Evolutionary conservation across 2,329 filamentous ascomycete species (phyloP).

Genomic region (Rhynchosporium secalis): DNA sequence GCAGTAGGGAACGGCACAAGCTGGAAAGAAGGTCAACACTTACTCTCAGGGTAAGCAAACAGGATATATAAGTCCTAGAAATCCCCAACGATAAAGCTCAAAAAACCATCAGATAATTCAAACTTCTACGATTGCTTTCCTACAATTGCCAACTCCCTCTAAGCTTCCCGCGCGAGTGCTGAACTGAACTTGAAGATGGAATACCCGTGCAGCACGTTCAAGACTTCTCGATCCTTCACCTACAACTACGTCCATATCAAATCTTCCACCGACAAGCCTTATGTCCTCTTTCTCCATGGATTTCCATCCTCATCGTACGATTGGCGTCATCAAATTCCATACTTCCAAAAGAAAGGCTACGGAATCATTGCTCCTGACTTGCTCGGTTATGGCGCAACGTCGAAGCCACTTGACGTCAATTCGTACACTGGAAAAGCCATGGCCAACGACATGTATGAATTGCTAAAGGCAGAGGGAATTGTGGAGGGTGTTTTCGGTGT

Average conservation of each 20-base stretch:
- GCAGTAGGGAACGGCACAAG: neutral
- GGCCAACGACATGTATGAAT: slow-evolving; percentile 38
- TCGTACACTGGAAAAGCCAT: slow-evolving; percentile 39
- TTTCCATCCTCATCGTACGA: slow-evolving; percentile 49
- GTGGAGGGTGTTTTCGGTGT: slow-evolving; percentile 14
- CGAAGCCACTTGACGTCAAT: slow-evolving; percentile 36
- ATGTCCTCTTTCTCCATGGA: slow-evolving; percentile 50
- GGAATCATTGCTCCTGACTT: slow-evolving; percentile 47
- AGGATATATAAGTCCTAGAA: neutral
- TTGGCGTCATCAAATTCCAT: slow-evolving; percentile 38
- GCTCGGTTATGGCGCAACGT: slow-evolving; percentile 42
- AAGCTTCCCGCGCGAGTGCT: neutral
- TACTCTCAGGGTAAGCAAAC: neutral
- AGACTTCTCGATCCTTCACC: slow-evolving; percentile 8
- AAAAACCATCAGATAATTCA: neutral
- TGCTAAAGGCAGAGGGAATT: slow-evolving; percentile 35
- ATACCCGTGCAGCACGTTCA: slow-evolving; percentile 9
- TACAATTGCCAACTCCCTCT: no score
- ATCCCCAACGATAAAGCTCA: neutral
- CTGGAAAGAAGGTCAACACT: neutral
- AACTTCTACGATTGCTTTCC: neutral
- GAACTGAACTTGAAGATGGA: neutral
- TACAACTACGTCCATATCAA: slow-evolving; percentile 39
- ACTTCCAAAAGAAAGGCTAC: slow-evolving; percentile 40
- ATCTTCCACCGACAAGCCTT: slow-evolving; percentile 31